These are phyloP conservation scores for Naganishia antarctica DNA, from an alignment of 768 basidiomycete species.

Conservation along the genomic window DNA sequence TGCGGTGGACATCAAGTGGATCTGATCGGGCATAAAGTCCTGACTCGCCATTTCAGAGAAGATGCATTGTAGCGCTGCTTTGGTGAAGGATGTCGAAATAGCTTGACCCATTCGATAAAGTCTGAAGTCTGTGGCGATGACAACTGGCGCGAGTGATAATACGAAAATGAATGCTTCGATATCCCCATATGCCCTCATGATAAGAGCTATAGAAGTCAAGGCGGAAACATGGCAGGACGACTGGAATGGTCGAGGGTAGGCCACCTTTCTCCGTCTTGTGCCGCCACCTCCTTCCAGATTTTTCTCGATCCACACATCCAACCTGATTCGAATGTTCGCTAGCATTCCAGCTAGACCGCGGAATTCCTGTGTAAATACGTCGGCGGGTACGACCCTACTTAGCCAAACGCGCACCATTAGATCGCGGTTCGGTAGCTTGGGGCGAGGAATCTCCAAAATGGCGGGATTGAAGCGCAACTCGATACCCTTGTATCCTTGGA, in stretches of 20 bases:
- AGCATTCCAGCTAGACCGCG: constrained; percentile 8
- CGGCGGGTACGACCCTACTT: constrained; percentile 7
- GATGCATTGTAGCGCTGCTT: constrained; percentile 8
- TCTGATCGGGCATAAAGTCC: constrained; percentile 16
- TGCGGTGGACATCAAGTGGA: constrained; percentile 6
- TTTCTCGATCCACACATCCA: constrained; percentile 13
- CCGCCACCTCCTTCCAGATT: neutral
- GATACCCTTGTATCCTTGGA: constrained; percentile 20
- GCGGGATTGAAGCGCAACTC: constrained; percentile 21
- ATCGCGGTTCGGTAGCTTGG: constrained; percentile 17
- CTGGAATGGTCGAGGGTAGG: constrained; percentile 14
- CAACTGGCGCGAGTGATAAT: constrained; percentile 6
- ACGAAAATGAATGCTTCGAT: constrained; percentile 19
- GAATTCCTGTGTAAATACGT: constrained; percentile 13
- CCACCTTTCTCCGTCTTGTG: neutral
- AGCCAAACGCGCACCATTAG: constrained; percentile 21
- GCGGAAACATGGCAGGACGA: constrained; percentile 15
- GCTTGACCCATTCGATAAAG: constrained; percentile 22
- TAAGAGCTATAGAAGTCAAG: constrained; percentile 16
- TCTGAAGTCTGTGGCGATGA: constrained; percentile 6
- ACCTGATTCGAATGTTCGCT: constrained; percentile 9
- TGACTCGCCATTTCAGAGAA: constrained; percentile 17
- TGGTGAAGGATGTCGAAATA: neutral
- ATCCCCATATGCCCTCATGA: constrained; percentile 8
- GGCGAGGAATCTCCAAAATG: constrained; percentile 14